Conservation (phyloP, 2,329 filamentous ascomycete species). For the Epichloe baconii region DNA sequence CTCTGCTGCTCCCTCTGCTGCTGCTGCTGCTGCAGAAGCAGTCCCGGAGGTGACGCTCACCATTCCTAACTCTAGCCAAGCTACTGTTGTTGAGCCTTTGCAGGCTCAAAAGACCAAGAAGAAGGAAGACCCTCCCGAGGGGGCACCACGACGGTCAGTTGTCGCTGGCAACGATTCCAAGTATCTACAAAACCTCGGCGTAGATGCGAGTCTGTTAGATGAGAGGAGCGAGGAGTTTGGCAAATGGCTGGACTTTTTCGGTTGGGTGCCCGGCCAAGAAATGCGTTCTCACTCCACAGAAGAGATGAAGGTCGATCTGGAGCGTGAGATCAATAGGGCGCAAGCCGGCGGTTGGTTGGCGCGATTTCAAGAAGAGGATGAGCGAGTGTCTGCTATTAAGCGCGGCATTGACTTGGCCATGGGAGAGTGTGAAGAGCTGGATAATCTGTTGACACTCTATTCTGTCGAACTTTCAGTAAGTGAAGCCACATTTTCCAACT, state of each 20-base stretch:
- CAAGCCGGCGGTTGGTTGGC: slow-evolving; percentile 89
- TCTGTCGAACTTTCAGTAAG: slow-evolving; percentile 83
- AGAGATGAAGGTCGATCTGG: slow-evolving; percentile 68
- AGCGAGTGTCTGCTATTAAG: slow-evolving; percentile 76
- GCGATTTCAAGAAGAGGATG: slow-evolving; percentile 74
- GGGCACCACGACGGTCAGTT: slow-evolving; percentile 45
- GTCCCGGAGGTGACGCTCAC: slow-evolving; percentile 49
- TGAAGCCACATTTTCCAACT: slow-evolving; percentile 5
- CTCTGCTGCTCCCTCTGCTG: neutral
- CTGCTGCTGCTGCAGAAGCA: neutral
- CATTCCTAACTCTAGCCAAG: slow-evolving; percentile 29
- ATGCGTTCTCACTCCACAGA: slow-evolving; percentile 66
- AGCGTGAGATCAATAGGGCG: slow-evolving; percentile 76
- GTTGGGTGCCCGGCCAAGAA: slow-evolving; percentile 68
- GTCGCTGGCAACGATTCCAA: slow-evolving; percentile 63
- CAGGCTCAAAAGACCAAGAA: slow-evolving; percentile 15
- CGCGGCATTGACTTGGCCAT: slow-evolving; percentile 80
- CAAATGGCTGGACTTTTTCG: slow-evolving; percentile 70
- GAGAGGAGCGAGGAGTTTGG: slow-evolving; percentile 70
- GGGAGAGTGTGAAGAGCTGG: slow-evolving; percentile 87
- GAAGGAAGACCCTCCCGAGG: slow-evolving; percentile 22
- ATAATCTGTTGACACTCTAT: slow-evolving; percentile 87
- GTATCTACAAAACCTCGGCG: slow-evolving; percentile 63
- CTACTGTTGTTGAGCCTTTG: slow-evolving; percentile 23
- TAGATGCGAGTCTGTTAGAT: slow-evolving; percentile 66